phyloP scores from a whole-genome alignment of 805 yeast genomes.

The Metschnikowia amazonensis region DNA sequence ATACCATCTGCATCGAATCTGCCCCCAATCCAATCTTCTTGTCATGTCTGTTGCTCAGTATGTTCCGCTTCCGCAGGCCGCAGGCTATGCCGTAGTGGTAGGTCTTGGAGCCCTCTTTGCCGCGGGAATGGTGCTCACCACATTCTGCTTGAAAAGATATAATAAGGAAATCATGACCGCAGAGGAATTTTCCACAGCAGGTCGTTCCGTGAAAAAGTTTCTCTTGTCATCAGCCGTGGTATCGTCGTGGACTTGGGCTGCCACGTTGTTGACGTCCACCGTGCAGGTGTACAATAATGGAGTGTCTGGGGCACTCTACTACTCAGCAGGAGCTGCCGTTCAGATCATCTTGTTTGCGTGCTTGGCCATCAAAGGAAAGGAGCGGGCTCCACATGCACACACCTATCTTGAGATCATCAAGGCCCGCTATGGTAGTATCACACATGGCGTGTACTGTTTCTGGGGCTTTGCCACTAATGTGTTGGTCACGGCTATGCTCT shows the following conservation, averaged over 20 bases:
- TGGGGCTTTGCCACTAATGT: slow-evolving; percentile 87
- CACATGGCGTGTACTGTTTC: slow-evolving; percentile 67
- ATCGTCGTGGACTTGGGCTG: slow-evolving; percentile 79
- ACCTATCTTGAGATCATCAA: slow-evolving; percentile 83
- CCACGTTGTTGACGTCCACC: slow-evolving; percentile 55
- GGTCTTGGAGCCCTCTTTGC: slow-evolving; percentile 85
- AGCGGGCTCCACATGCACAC: slow-evolving; percentile 87
- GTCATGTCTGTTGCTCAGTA: slow-evolving; percentile 20
- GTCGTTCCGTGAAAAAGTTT: slow-evolving; percentile 81
- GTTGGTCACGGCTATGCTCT: slow-evolving; percentile 86
- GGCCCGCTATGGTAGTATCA: slow-evolving; percentile 72
- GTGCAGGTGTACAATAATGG: slow-evolving; percentile 77
- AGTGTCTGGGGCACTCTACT: slow-evolving; percentile 73
- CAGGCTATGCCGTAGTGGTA: slow-evolving; percentile 83
- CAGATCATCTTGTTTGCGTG: slow-evolving; percentile 85
- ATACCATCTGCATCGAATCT: no score
- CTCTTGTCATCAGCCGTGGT: slow-evolving; percentile 88
- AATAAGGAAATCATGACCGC: slow-evolving; percentile 85
- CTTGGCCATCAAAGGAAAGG: slow-evolving; percentile 83
- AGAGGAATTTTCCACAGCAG: slow-evolving; percentile 92
- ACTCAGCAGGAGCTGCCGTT: slow-evolving; percentile 89
- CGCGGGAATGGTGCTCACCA: slow-evolving; percentile 72
- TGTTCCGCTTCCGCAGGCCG: slow-evolving; percentile 60
- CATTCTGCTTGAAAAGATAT: slow-evolving; percentile 68
- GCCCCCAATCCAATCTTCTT: no score